Conservation (phyloP, 768 basidiomycete genomes). For the Suillus americanus region DNA sequence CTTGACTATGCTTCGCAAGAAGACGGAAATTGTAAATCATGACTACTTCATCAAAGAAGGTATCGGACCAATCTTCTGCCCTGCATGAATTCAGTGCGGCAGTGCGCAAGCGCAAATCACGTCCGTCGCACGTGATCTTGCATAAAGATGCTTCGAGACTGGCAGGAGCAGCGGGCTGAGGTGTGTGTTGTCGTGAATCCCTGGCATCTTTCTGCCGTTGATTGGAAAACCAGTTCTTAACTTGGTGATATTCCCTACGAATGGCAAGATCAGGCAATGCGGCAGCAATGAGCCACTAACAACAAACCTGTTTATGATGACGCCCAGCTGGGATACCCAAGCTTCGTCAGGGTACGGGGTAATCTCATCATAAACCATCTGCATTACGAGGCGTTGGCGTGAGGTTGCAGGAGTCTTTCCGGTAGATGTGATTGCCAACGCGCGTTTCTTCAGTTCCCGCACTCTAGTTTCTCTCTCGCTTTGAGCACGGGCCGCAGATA, state of each 20-base stretch:
- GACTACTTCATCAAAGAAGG: conserved; percentile 60
- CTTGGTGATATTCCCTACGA: conserved; percentile 54
- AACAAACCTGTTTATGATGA: conserved; percentile 53
- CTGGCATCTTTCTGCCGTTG: conserved; percentile 51
- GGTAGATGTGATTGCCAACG: conserved; percentile 32
- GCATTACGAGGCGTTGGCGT: conserved; percentile 56
- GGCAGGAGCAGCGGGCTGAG: conserved; percentile 31
- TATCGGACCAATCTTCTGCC: conserved; percentile 55
- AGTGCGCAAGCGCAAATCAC: conserved; percentile 47
- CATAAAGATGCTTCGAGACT: conserved; percentile 35
- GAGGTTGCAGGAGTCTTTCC: conserved; percentile 50
- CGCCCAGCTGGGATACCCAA: conserved; percentile 59
- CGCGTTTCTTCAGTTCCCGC: conserved; percentile 31
- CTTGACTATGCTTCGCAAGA: conserved; percentile 37
- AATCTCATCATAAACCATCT: conserved; percentile 65
- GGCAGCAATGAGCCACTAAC: neutral
- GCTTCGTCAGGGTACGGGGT: conserved; percentile 64
- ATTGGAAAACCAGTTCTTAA: conserved; percentile 71
- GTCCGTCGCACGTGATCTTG: conserved; percentile 36
- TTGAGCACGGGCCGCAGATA: conserved; percentile 19
- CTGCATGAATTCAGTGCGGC: conserved; percentile 44
- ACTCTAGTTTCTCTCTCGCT: conserved; percentile 32
- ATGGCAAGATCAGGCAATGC: conserved; percentile 9
- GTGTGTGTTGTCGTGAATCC: conserved; percentile 33
- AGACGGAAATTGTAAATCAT: conserved; percentile 55